A percentile compares a stretch with the other conserved stretches of the same genome.
These are phyloP conservation scores for Ananas comosus DNA, from an alignment of 176 grass and related monocot genomes.

Conservation along the genomic window DNA sequence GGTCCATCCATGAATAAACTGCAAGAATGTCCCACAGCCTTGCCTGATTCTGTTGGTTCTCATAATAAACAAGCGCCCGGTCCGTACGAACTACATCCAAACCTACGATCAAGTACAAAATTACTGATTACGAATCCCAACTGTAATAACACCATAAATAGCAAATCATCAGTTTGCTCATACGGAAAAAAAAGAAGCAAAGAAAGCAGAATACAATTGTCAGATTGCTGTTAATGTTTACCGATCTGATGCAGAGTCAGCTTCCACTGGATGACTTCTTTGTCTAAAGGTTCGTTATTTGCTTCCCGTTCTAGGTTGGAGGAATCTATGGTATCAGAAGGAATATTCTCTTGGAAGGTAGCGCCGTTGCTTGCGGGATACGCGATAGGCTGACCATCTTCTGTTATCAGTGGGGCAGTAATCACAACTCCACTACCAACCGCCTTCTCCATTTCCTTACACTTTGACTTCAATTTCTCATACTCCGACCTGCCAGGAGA, in stretches of 20 bases:
- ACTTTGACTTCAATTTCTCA: slow-evolving; percentile 73
- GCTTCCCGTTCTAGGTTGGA: slow-evolving; percentile 14
- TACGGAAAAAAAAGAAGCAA: neutral
- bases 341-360: slow-evolving; percentile 8
- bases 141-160: neutral
- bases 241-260: slow-evolving; percentile 96
- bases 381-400: slow-evolving; percentile 73
- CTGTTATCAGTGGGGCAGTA: slow-evolving; percentile 65
- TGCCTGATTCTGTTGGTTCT: slow-evolving; percentile 57
- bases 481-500: slow-evolving; percentile 72
- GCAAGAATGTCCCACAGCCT: slow-evolving; percentile 89
- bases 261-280: slow-evolving; percentile 80
- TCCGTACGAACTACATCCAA: slow-evolving; percentile 95
- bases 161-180: neutral
- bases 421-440: slow-evolving; percentile 75
- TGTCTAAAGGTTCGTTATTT: slow-evolving; percentile 24
- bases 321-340: slow-evolving; percentile 16
- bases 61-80: slow-evolving; percentile 74
- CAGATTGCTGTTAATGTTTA: slow-evolving; percentile 18
- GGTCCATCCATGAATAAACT: slow-evolving; percentile 90
- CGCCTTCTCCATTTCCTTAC: slow-evolving; percentile 78
- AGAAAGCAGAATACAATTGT: neutral
- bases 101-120: slow-evolving; percentile 30
- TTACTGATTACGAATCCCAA: too few relatives aligned
- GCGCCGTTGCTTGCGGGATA: slow-evolving; percentile 25